Base-by-base conservation (phyloP, 768 basidiomycete species). In the Lentinula lateritia region DNA sequence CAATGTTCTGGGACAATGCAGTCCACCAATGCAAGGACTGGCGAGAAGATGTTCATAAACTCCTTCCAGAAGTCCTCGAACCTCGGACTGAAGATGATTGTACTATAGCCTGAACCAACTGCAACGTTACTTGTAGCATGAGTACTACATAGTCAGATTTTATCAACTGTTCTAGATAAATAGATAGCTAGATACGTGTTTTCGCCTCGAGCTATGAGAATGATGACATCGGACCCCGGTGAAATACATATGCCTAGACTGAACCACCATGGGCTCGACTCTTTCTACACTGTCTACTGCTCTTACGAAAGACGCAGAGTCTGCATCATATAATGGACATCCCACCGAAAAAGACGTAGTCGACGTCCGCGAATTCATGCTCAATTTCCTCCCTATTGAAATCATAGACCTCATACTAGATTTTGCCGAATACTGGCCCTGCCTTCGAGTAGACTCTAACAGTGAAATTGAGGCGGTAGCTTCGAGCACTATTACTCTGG, bases 371-470 rank as follows among this genome's bases (percentile, higher is more conserved):
- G 16, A 38, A 20, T 2, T 64, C 15, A 63, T 73, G 12, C 43
- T 63, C 18, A 16, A 58, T 2, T 62, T 64, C 39, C 45, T 73
- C 18, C 73, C 73, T 9, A 32, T 64, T 9, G 73, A 75, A 56
- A 65, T 75, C 13, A 67, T 66, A 36, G 67, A 72, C 13, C 35
- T 61, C 52, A 71, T 75, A 16, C 61, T 75, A 12, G 66, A 70
- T 34, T 46, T 56, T 2, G 73, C 70, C 1, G 54, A 65, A 58
- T 75, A 72, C 61, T 74, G 71, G 72, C 69, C 72, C 2, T 62
- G 62, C 28, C 32, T 73, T 5, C 39, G 58, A 20, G 54, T 43
- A 9, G 20, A 57, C 20, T 53, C 35, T 7, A 38, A 35, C 1
- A 9, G 15, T 39, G 18, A 32, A 36, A 16, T 63, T 8, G 18